Base-by-base conservation (phyloP, 495 filamentous ascomycete species). In the Tuber microsphaerosporum region DNA sequence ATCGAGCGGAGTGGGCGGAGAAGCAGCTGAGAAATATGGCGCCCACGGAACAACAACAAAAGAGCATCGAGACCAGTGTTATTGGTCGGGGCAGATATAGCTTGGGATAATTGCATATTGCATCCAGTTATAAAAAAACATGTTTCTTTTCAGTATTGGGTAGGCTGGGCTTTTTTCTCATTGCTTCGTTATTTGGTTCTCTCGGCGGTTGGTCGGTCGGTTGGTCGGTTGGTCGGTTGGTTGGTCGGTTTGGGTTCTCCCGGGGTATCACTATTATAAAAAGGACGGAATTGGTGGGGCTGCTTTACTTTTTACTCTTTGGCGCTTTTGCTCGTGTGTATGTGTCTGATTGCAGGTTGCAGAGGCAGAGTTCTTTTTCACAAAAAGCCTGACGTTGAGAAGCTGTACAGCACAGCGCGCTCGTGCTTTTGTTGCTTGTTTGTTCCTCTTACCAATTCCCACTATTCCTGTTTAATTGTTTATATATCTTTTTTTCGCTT, bases 1-100 rank as follows among this genome's bases (percentile, higher is more conserved):
- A 83, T 56, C 72, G 79, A n/a, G 81, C 82, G 12, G 82, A 80
- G 41, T 83, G 82, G 79, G 81, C 81, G 7, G 81, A 83, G 76
- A 83, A 80, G 61, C 73, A 79, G 46, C 26, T 81, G 31, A 83
- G 79, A 48, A 65, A 73, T 26, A 79, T 73, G 61, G 77, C 73
- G 31, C 61, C 73, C n/a, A 71, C 45, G 39, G 77, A 79, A 65
- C 56, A 79, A 41, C 69, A 79, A 74, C 65, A 79, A 73, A 43
- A 51, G 41, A 37, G 61, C 71, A 6, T 73, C 78, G 71, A 73
- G 77, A n/a, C 77, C 73, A 75, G 77, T 31, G 72, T 77, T 73
- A 79, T 79, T 76, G 71, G 74, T 19, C 48, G 44, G 41, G 70
- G 75, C 70, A 79, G 77, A 44, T 79, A 79, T 72, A 79, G 77